Evolutionary conservation across 1,139 yeast genomes (phyloP), one percentile per base, ranked within the genome.

Genomic region (Yamadazyma atmosphaerica): DNA sequence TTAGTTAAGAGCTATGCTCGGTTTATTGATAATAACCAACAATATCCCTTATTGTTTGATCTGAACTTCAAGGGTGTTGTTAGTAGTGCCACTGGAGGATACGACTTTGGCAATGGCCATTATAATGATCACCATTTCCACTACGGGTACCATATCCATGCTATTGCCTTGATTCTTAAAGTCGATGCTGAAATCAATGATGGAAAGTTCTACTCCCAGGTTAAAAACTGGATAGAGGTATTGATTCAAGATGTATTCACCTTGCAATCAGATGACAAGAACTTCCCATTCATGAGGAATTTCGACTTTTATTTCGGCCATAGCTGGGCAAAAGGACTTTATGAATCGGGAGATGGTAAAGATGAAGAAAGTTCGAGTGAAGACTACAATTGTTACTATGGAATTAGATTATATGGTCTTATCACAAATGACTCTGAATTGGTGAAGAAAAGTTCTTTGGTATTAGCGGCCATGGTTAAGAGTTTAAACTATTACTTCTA

Each of bases 251-350:
- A 83, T 56, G 84, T 81, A 33, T 86, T 86, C 33, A 83, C 83
- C 51, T 86, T 86, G 26, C 70, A 80, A 43, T 51, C 33, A 4
- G 61, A 61, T 2, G 88, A 83, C 55, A 35, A 62, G 1, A 72
- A 71, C 55, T 84, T 82, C 75, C 90, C 92, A 1, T 82, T 77
- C 15, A 80, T 72, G 38, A 71, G 90, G 48, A 71, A 68, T 63
- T 84, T 83, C 57, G 88, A 83, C 55, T 84, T 83, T 81, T 84
- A 61, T 60, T 66, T 70, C 36, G 92, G 92, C 19, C 90, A 83
- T 58, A 81, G 88, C 5, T 83, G 88, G 86, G 89, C 90, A 9
- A 76, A 75, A 41, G 90, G 92, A 13, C 61, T 84, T 45, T 79
- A 75, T 51, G 74, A 71, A 27, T 63, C 77, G 42, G 81, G 77